Conservation (phyloP, 176 grass and related monocot genomes). For the Eleusine coracana region DNA sequence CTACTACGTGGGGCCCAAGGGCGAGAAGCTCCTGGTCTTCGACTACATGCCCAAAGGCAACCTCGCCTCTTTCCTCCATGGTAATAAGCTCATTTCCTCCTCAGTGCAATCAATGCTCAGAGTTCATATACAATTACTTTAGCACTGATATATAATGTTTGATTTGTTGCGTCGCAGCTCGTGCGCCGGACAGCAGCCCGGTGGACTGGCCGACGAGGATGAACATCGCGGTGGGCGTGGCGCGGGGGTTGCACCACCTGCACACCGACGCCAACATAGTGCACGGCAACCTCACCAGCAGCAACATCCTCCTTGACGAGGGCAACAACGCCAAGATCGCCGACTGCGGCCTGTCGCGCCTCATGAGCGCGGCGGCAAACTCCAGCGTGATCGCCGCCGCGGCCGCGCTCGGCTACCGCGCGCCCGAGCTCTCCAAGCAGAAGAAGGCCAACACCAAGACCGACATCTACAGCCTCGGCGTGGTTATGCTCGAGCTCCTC, state of each 20-base stretch:
- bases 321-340: conserved; percentile 63
- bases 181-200: conserved; percentile 55
- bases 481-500: conserved; percentile 91
- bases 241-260: conserved; percentile 75
- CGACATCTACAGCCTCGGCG: conserved; percentile 88
- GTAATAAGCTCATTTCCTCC: conserved; percentile 39
- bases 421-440: conserved; percentile 84
- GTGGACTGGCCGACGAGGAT: conserved; percentile 82
- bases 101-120: not conserved
- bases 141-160: not conserved
- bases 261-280: conserved; percentile 70
- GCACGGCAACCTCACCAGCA: conserved; percentile 91
- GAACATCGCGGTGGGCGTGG: conserved; percentile 65
- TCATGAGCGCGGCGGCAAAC: conserved; percentile 80
- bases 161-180: conserved; percentile 48
- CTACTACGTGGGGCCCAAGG: conserved; percentile 85
- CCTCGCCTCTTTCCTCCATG: conserved; percentile 84
- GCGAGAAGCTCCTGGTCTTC: conserved; percentile 99
- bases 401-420: conserved; percentile 75
- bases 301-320: conserved; percentile 89
- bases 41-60: conserved; percentile 94
- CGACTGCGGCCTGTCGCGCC: conserved; percentile 78
- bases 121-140: not conserved
- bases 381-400: conserved; percentile 76
- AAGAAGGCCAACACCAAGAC: conserved; percentile 97